phyloP scores from a whole-genome alignment of 139 green algal species.

The Marvania coccoides region DNA sequence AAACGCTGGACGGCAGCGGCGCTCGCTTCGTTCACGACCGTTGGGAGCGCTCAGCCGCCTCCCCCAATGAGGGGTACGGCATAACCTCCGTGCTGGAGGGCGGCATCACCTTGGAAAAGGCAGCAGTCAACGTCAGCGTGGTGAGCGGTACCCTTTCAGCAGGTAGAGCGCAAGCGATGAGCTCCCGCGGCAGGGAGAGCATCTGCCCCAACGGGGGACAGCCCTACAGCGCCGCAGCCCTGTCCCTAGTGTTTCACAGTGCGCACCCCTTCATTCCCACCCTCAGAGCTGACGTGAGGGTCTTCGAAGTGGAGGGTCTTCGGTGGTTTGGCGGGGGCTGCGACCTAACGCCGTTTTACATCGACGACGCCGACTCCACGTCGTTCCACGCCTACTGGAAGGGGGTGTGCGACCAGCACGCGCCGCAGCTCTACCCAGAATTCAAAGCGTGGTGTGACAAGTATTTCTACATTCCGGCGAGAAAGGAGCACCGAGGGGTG shows the following conservation, averaged over 20 bases:
- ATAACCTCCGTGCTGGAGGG: conserved; percentile 90
- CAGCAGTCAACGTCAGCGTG: conserved; percentile 71
- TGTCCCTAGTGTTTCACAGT: conserved; percentile 92
- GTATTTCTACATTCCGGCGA: conserved; percentile 95
- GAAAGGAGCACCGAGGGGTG: conserved; percentile 87
- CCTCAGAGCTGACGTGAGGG: conserved; percentile 84
- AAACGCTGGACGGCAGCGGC: conserved; percentile 53
- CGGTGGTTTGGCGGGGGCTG: conserved; percentile 91
- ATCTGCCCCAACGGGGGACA: conserved; percentile 69
- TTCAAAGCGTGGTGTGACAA: conserved; percentile 91
- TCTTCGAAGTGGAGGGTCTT: conserved; percentile 75
- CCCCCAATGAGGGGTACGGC: conserved; percentile 68
- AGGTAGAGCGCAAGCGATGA: conserved; percentile 60
- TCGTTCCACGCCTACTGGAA: conserved; percentile 84
- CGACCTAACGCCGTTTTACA: conserved; percentile 92
- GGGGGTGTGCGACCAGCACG: conserved; percentile 67
- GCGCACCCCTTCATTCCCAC: conserved; percentile 85
- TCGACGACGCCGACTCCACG: conserved; percentile 60
- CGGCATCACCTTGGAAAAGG: conserved; percentile 88
- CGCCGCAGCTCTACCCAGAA: conserved; percentile 56
- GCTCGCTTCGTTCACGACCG: conserved; percentile 43
- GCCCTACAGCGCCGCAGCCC: conserved; percentile 76
- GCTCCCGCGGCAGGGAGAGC: conserved; percentile 43
- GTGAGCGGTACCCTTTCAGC: conserved; percentile 61
- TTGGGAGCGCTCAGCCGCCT: conserved; percentile 38